Percentiles rank a stretch among this genome's conserved stretches.
Evolutionary conservation across 495 filamentous ascomycete species (phyloP).

Genomic region (Penicillium malachiteum): DNA sequence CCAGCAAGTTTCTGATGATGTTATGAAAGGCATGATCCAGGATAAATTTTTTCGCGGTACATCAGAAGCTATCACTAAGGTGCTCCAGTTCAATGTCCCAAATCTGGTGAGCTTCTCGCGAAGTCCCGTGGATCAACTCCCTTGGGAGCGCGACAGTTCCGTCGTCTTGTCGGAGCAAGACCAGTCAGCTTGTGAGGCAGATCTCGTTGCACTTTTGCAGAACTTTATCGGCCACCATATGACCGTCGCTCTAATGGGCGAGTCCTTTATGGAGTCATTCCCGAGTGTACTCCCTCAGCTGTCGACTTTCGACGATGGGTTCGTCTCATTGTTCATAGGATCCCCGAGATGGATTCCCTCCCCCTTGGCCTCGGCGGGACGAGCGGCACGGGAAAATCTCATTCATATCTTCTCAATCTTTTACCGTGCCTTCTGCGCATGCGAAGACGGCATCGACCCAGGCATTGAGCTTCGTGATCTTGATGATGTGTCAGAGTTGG

Average conservation of each 20-base stretch:
- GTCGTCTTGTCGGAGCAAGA: conserved; percentile 35
- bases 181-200: conserved; percentile 44
- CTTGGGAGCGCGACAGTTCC: conserved; percentile 56
- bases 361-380: conserved; percentile 48
- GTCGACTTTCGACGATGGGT: conserved; percentile 54
- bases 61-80: conserved; percentile 28
- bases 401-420: conserved; percentile 46
- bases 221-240: conserved; percentile 53
- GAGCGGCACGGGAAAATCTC: conserved; percentile 52
- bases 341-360: conserved; percentile 52
- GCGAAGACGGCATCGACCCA: conserved; percentile 45
- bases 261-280: conserved; percentile 54
- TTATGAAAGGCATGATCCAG: conserved; percentile 39
- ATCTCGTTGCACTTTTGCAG: conserved; percentile 53
- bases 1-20: conserved; percentile 35
- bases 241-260: conserved; percentile 54
- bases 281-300: conserved; percentile 53
- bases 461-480: conserved; percentile 52
- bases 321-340: conserved; percentile 50
- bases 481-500: conserved; percentile 50
- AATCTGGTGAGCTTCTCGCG: conserved; percentile 57
- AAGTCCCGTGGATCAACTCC: conserved; percentile 59
- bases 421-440: conserved; percentile 48
- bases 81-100: conserved; percentile 41
- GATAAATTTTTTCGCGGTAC: conserved; percentile 45